Percentiles rank a stretch among this genome's conserved stretches.
phyloP scores from a whole-genome alignment of 805 yeast genomes.

The Wickerhamomyces ciferrii region DNA sequence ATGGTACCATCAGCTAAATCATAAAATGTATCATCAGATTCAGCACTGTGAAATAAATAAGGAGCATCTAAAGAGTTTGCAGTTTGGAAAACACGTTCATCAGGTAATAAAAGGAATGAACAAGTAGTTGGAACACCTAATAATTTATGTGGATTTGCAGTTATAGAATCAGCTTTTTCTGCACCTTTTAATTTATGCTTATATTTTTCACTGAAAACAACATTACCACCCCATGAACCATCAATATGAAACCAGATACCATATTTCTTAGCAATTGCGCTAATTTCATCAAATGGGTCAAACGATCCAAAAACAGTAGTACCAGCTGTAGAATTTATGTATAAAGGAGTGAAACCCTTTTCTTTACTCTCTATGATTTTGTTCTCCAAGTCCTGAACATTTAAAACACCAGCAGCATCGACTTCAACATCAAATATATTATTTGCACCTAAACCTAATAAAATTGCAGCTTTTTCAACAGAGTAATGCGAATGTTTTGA shows the following conservation, averaged over 20 bases:
- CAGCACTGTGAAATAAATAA: constrained; percentile 65
- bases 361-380: constrained; percentile 36
- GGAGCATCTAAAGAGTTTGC: constrained; percentile 80
- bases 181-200: constrained; percentile 47
- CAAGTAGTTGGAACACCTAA: constrained; percentile 80
- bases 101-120: constrained; percentile 70
- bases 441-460: constrained; percentile 64
- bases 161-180: constrained; percentile 66
- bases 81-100: constrained; percentile 55
- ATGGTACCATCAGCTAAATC: constrained; percentile 87
- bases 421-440: constrained; percentile 62
- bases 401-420: constrained; percentile 51
- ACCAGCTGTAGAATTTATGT: constrained; percentile 81
- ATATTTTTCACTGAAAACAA: constrained; percentile 54
- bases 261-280: constrained; percentile 46
- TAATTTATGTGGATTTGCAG: constrained; percentile 84
- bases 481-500: constrained; percentile 75
- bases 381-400: constrained; percentile 37
- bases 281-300: constrained; percentile 58
- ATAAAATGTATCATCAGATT: constrained; percentile 46
- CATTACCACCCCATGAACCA: constrained; percentile 91
- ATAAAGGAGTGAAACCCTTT: constrained; percentile 67
- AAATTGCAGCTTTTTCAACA: constrained; percentile 74
- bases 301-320: constrained; percentile 85
- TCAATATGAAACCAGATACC: constrained; percentile 79